These are phyloP conservation scores for Arctium lappa DNA, from an alignment of 129 eudicot genomes.

Conservation along the genomic window DNA sequence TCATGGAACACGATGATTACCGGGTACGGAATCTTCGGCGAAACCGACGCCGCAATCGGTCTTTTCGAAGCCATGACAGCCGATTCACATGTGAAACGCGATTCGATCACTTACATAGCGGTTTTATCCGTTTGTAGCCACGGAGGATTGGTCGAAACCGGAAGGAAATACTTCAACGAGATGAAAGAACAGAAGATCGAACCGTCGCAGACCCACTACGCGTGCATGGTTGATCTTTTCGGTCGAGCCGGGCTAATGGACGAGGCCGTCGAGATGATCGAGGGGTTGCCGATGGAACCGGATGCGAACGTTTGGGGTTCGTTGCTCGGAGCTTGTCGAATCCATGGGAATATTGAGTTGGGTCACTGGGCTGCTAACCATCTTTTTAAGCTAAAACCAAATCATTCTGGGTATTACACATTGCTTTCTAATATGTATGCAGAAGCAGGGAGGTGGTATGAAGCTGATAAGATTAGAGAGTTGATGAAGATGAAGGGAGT, in stretches of 20 bases:
- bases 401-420: constrained; percentile 44
- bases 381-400: constrained; percentile 42
- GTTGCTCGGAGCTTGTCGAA: constrained; percentile 47
- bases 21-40: constrained; percentile 51
- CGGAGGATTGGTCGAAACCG: constrained; percentile 46
- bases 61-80: constrained; percentile 44
- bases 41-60: constrained; percentile 26
- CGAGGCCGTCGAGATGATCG: constrained; percentile 46
- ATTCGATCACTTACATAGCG: constrained; percentile 46
- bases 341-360: constrained; percentile 49
- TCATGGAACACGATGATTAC: constrained; percentile 66
- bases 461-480: constrained; percentile 41
- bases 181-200: constrained; percentile 36
- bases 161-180: constrained; percentile 24
- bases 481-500: constrained; percentile 42
- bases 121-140: constrained; percentile 51
- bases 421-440: constrained; percentile 53
- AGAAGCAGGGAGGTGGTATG: constrained; percentile 43
- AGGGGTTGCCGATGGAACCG: constrained; percentile 32
- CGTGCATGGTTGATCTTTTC: constrained; percentile 59
- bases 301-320: constrained; percentile 56
- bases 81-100: constrained; percentile 25
- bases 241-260: constrained; percentile 55
- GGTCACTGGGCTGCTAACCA: constrained; percentile 54
- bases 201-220: constrained; percentile 38